These are phyloP conservation scores for Blastomyces emzantsi DNA, from an alignment of 2,329 filamentous ascomycete genomes.

Conservation along the genomic window DNA sequence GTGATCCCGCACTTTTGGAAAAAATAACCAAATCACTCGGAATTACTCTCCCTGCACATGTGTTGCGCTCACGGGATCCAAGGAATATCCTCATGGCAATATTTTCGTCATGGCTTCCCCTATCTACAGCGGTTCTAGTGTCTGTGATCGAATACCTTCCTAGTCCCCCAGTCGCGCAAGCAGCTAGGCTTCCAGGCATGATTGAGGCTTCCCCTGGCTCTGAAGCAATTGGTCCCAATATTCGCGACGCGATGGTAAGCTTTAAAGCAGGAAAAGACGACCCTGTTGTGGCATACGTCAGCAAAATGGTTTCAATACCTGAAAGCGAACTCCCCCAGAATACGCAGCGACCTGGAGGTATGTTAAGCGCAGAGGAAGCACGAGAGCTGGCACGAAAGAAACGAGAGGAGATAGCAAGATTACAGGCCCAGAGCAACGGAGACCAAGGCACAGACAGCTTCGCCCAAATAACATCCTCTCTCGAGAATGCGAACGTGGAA, in stretches of 20 bases:
- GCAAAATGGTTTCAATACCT: conserved; percentile 94
- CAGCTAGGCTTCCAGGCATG: conserved; percentile 66
- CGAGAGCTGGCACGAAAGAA: conserved; percentile 80
- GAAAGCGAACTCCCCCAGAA: conserved; percentile 88
- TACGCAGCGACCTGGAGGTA: conserved; percentile 57
- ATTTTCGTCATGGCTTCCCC: conserved; percentile 80
- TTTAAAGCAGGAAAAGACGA: conserved; percentile 63
- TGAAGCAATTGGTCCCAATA: conserved; percentile 55
- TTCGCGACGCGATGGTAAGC: conserved; percentile 72
- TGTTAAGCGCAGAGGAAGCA: conserved; percentile 81
- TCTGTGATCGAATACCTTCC: conserved; percentile 91
- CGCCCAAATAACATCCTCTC: conserved; percentile 49
- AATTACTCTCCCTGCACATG: conserved; percentile 73
- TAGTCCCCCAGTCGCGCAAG: conserved; percentile 71
- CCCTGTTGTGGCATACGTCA: conserved; percentile 88
- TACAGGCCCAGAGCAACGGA: conserved; percentile 52
- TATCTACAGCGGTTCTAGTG: conserved; percentile 86
- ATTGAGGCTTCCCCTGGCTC: conserved; percentile 72
- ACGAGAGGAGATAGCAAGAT: conserved; percentile 74
- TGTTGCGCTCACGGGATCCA: conserved; percentile 74
- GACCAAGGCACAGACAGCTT: conserved; percentile 40
- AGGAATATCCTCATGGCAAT: conserved; percentile 75
- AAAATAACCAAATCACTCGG: conserved; percentile 92
- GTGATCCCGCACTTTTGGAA: conserved; percentile 70
- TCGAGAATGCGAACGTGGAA: conserved; percentile 55